A percentile compares a stretch with the other conserved stretches of the same genome.
phyloP scores from a whole-genome alignment of 2,329 filamentous ascomycete genomes.

The Samsoniella hepiali region DNA sequence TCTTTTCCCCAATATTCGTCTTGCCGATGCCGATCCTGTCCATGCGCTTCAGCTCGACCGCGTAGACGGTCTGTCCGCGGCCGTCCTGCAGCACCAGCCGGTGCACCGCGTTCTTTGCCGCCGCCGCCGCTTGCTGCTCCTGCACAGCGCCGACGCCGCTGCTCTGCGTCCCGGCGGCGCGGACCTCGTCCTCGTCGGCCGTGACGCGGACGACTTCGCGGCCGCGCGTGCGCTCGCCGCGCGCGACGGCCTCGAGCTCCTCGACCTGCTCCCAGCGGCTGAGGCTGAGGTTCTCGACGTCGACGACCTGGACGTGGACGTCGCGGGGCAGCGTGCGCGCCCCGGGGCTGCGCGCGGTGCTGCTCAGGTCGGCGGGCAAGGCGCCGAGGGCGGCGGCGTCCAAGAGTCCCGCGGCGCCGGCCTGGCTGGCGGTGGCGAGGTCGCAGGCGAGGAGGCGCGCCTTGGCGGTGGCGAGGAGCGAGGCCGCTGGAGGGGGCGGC shows the following conservation, averaged over 20 bases:
- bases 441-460: constrained; percentile 78
- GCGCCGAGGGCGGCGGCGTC: constrained; percentile 41
- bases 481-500: constrained; percentile 61
- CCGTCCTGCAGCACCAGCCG: constrained; percentile 81
- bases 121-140: constrained; percentile 16
- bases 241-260: constrained; percentile 67
- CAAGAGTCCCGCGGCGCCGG: constrained; percentile 44
- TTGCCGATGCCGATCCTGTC: constrained; percentile 63
- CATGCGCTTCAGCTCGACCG: constrained; percentile 66
- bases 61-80: constrained; percentile 65
- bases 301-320: constrained; percentile 76
- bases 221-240: constrained; percentile 71
- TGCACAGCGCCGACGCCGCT: constrained; percentile 24
- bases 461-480: constrained; percentile 73
- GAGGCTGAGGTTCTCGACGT: constrained; percentile 76
- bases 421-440: constrained; percentile 52
- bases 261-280: constrained; percentile 88
- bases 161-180: constrained; percentile 26
- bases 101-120: constrained; percentile 58
- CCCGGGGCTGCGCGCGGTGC: constrained; percentile 43
- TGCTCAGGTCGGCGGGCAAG: constrained; percentile 54
- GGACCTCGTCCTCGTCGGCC: constrained; percentile 36
- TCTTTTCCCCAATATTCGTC: constrained; percentile 73
- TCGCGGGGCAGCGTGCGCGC: constrained; percentile 58
- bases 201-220: constrained; percentile 75